Evolutionary conservation across 1,284 basidiomycete genomes (phyloP).

Genomic region (Irpex sp.): DNA sequence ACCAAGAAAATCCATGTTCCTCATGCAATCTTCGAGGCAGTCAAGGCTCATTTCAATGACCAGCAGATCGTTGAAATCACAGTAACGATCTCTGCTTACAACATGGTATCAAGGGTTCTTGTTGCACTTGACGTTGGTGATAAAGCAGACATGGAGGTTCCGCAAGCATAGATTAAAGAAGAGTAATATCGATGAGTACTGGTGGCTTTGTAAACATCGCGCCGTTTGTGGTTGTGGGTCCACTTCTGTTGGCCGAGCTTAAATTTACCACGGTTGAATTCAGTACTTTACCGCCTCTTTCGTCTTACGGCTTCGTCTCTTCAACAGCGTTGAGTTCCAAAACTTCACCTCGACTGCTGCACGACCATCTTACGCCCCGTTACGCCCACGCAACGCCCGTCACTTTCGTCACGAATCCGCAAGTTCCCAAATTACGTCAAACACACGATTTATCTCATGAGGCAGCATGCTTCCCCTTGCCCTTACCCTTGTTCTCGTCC

Average conservation of each 20-base stretch:
- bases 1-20: conserved; percentile 40
- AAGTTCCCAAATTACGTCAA: conserved; percentile 18
- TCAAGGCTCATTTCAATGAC: conserved; percentile 34
- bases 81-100: conserved; percentile 46
- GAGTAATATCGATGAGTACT: background rate
- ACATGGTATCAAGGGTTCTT: conserved; percentile 57
- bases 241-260: conserved; percentile 15
- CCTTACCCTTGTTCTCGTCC: conserved; percentile 58
- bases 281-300: conserved; percentile 12
- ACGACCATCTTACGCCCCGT: conserved; percentile 32
- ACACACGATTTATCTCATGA: conserved; percentile 6
- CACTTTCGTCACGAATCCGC: conserved; percentile 20
- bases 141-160: background rate
- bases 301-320: conserved; percentile 16
- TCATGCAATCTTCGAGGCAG: conserved; percentile 27
- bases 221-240: conserved; percentile 29
- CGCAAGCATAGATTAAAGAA: background rate
- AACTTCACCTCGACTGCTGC: conserved; percentile 25
- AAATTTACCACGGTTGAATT: conserved; percentile 29
- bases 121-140: conserved; percentile 49
- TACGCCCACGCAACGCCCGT: conserved; percentile 29
- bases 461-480: conserved; percentile 58
- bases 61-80: conserved; percentile 43
- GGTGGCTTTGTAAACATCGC: background rate
- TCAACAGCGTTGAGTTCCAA: conserved; percentile 28